These are phyloP conservation scores for Fusarium vanettenii DNA, from an alignment of 2,329 filamentous ascomycete genomes.

Conservation along the genomic window DNA sequence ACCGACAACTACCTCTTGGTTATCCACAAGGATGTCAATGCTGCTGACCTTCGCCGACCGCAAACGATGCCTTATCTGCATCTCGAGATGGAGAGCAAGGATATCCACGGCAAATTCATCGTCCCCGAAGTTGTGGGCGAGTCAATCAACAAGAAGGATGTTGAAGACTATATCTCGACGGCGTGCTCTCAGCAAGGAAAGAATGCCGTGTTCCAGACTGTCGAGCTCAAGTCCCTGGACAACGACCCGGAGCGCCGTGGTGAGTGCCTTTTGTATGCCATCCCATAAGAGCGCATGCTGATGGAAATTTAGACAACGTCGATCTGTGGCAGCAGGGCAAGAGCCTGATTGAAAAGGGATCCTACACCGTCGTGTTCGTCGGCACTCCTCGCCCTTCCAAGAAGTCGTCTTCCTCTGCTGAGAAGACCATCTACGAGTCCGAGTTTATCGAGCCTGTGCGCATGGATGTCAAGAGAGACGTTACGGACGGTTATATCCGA, in stretches of 20 bases:
- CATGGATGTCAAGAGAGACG: constrained; percentile 77
- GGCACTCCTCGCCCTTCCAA: constrained; percentile 63
- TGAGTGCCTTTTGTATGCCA: constrained; percentile 43
- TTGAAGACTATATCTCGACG: constrained; percentile 59
- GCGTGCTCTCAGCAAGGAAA: constrained; percentile 57
- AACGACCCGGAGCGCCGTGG: constrained; percentile 59
- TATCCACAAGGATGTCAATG: constrained; percentile 79
- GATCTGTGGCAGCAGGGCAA: constrained; percentile 17
- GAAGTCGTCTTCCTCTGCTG: constrained; percentile 17
- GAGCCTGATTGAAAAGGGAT: constrained; percentile 46
- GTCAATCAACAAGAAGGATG: constrained; percentile 52
- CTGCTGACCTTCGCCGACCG: constrained; percentile 71
- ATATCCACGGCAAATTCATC: constrained; percentile 55
- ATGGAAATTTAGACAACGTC: constrained; percentile 15
- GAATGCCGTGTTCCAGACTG: constrained; percentile 54
- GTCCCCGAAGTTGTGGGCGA: constrained; percentile 70
- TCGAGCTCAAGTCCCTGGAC: constrained; percentile 57
- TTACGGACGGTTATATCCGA: constrained; percentile 42
- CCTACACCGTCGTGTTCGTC: constrained; percentile 82
- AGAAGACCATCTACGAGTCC: constrained; percentile 70
- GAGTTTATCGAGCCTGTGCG: constrained; percentile 72
- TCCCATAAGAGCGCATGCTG: not conserved
- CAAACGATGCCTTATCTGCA: constrained; percentile 66
- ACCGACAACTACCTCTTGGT: constrained; percentile 83
- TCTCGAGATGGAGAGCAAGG: constrained; percentile 50